These are phyloP conservation scores for Diaporthe eres DNA, from an alignment of 2,329 filamentous ascomycete genomes.

Conservation along the genomic window DNA sequence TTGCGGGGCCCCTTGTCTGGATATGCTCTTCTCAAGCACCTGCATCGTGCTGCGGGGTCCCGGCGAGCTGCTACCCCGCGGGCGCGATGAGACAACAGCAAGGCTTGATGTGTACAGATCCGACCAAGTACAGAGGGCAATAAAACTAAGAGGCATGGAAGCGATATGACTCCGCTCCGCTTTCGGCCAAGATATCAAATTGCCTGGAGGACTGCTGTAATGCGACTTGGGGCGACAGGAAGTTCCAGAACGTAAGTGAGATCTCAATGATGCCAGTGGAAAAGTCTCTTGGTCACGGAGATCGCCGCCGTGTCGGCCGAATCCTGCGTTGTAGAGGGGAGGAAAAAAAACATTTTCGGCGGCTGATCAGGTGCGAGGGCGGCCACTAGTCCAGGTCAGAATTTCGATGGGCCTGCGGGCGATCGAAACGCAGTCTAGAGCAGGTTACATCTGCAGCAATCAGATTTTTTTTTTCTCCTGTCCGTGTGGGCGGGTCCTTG, in stretches of 20 bases:
- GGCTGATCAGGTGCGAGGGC: background rate
- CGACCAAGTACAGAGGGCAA: background rate
- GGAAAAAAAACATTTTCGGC: background rate
- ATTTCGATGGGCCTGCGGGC: background rate
- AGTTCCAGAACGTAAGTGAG: background rate
- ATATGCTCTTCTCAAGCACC: background rate
- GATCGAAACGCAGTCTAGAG: background rate
- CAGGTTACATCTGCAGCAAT: constrained; percentile 17
- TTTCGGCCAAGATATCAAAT: background rate
- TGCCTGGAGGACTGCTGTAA: background rate
- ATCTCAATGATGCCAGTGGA: background rate
- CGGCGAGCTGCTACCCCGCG: background rate
- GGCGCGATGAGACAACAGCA: background rate
- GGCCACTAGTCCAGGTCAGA: background rate
- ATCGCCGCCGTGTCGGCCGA: constrained; percentile 26
- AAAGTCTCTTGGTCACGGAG: constrained; percentile 15
- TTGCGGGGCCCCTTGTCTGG: background rate
- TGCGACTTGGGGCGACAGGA: background rate
- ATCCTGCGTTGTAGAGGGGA: background rate
- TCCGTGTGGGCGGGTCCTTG: background rate
- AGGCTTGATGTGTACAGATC: background rate
- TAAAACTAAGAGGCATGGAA: background rate
- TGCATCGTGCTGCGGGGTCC: background rate
- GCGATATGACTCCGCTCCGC: background rate
- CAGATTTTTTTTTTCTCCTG: constrained; percentile 3